Base-by-base conservation (phyloP, 441 rosid genomes). In the Euphorbia celastroides region DNA sequence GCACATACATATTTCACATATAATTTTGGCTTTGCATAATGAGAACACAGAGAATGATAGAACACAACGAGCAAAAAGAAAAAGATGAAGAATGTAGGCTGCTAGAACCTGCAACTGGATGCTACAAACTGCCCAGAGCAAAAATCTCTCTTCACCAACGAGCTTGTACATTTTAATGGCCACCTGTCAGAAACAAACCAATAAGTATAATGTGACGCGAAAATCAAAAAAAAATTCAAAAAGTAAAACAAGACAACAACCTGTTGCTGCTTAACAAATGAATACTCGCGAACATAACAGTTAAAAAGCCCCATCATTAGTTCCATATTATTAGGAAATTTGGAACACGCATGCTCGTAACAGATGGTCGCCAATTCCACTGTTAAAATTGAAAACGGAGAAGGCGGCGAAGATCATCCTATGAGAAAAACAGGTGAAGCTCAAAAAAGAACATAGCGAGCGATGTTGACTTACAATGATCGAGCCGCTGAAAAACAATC, bases 111-210 rank as follows among this genome's bases (percentile, higher is more conserved):
- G 99, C 72, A 95, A 85, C 55, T 95, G 99, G 81, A 95, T 88
- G 88, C 98, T 95, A 82, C 98, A 92, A 76, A 95, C 97, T 50
- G 99, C 97, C 99, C 99, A 92, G 36, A 95, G 98, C 83, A 92
- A 76, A 74, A 86, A 92, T 75, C 97, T 85, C 74, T 92, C 99
- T 82, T 95, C 98, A 60, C 96, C 97, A 55, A 80, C 88, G 65
- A 84, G 84, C 75, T 95, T 95, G 78, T 95, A 92, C 99, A 95
- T 92, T 84, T 88, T 95, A 68, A 95, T 92, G 71, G 98, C 96
- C 66, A 90, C 90, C 99, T 95, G 96, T 70, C 80, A 81, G 22
- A 74, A 78, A 68, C 57, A 44, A 72, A 76, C 68, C 11, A 20
- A 11, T 19, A 20, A 62, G 36, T 19, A 13, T 12, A 14, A 8